Evolutionary conservation across 2,329 filamentous ascomycete species (phyloP), one percentile per base, ranked within the genome.

Genomic region (Penicillium occitanis): DNA sequence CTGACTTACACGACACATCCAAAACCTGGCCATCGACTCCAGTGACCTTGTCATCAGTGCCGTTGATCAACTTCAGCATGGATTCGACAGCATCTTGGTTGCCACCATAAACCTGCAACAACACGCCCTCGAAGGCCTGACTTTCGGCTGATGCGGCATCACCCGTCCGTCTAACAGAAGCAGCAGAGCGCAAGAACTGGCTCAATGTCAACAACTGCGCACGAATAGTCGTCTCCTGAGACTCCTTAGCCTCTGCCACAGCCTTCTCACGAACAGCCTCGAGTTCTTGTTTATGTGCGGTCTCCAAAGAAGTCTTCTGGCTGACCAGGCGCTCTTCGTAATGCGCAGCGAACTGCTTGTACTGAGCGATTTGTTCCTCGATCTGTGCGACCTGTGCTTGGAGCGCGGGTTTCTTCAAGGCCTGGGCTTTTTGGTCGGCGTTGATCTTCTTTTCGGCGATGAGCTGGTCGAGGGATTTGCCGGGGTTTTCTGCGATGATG

Each of bases 361-460:
- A 88, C 67, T 87, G 83, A 60, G 80, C 74, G 66, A 88, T 79
- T 74, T 89, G 87, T 73, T 88, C 86, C 73, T 89, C 86, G 46
- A 86, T 77, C 70, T 87, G 84, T 17, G 81, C 76, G 62, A 88
- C 77, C 70, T 83, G 81, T 51, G 82, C 79, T 71, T 88, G 85
- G 28, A 90, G 82, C 50, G 79, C 76, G 42, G 87, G 87, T 74
- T 89, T 89, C 82, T 88, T 89, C 73, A 86, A 76, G 1, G 82
- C 81, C 73, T 88, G 86, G 7, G 85, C 85, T 75, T 87, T 88
- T 76, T 90, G 87, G 73, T 90, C 87, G 68, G 78, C 73, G 73
- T 90, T 90, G 79, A 90, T 87, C 77, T 88, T 88, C 77, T 86
- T 86, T 63, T 84, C 77, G 2, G 81, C 81, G 57, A 89, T 83